These are phyloP conservation scores for Podaxis carcinomalis DNA, from an alignment of 768 basidiomycete species.

Conservation along the genomic window DNA sequence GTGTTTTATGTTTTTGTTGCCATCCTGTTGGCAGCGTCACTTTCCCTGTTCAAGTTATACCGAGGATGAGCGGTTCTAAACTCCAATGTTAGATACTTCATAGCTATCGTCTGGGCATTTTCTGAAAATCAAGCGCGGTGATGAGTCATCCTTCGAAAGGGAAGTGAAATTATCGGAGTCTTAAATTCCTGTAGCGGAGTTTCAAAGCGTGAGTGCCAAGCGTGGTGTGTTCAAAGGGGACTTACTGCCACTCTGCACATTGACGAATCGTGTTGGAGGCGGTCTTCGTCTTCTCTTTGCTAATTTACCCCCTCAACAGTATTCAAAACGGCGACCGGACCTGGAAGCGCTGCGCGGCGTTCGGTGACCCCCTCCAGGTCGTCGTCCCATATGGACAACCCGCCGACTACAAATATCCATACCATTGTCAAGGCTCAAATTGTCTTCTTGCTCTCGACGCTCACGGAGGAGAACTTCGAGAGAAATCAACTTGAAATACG, in stretches of 20 bases:
- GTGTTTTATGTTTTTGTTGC: constrained; percentile 85
- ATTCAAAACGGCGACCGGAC: constrained; percentile 69
- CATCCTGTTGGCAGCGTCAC: constrained; percentile 40
- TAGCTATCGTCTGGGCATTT: background rate
- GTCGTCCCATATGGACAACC: constrained; percentile 78
- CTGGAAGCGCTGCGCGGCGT: constrained; percentile 66
- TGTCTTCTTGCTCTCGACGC: constrained; percentile 92
- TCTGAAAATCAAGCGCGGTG: background rate
- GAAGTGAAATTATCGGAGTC: constrained; percentile 19
- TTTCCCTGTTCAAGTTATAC: constrained; percentile 36
- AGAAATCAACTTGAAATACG: constrained; percentile 93
- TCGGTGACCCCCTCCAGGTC: constrained; percentile 77
- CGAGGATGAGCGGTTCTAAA: constrained; percentile 21
- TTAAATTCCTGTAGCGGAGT: constrained; percentile 28
- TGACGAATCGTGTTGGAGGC: constrained; percentile 40
- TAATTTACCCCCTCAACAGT: constrained; percentile 33
- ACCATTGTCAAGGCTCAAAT: constrained; percentile 97
- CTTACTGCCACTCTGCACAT: constrained; percentile 37
- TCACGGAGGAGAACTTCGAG: constrained; percentile 96
- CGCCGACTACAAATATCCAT: constrained; percentile 81
- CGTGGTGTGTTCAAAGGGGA: constrained; percentile 18
- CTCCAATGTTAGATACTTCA: background rate
- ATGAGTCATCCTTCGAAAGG: background rate
- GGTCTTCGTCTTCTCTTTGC: constrained; percentile 32
- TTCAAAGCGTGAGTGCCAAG: constrained; percentile 20